phyloP scores from a whole-genome alignment of 345 rosid genomes.

The Fremontodendron californicum region DNA sequence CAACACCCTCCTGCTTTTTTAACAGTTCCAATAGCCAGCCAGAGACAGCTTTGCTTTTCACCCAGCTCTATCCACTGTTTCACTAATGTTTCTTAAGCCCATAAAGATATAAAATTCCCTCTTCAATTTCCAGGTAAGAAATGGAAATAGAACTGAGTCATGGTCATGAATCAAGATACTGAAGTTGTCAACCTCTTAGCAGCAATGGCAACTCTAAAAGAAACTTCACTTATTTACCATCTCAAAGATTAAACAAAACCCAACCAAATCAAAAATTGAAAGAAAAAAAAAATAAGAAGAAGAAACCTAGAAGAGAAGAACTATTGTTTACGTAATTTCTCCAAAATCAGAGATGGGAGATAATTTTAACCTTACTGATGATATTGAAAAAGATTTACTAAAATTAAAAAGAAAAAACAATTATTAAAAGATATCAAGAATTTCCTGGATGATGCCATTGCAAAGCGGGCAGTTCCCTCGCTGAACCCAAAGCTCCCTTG shows the following conservation, averaged over 20 bases:
- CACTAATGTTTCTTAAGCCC: no score
- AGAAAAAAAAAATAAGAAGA: no score
- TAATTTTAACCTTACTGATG: background rate
- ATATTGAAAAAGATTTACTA: background rate
- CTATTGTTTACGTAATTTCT: conserved; percentile 1
- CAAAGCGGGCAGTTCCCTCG: conserved; percentile 92
- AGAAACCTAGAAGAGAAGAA: background rate
- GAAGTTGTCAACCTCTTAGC: background rate
- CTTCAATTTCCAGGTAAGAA: background rate
- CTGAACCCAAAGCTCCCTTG: conserved; percentile 87
- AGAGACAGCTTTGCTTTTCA: background rate
- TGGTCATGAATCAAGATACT: background rate
- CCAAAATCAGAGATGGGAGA: conserved; percentile 14
- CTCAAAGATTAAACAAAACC: background rate
- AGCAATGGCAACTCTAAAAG: background rate
- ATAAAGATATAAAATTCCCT: background rate
- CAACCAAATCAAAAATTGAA: background rate
- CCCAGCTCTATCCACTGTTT: background rate
- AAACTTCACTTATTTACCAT: background rate
- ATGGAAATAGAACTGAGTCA: background rate
- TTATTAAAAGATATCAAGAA: conserved; percentile 73
- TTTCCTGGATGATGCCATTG: conserved; percentile 66
- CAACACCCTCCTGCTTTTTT: no score
- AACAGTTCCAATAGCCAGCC: no score
- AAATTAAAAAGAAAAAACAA: background rate